Evolutionary conservation across 2,329 filamentous ascomycete species (phyloP).

Genomic region (Colletotrichum paranaense): DNA sequence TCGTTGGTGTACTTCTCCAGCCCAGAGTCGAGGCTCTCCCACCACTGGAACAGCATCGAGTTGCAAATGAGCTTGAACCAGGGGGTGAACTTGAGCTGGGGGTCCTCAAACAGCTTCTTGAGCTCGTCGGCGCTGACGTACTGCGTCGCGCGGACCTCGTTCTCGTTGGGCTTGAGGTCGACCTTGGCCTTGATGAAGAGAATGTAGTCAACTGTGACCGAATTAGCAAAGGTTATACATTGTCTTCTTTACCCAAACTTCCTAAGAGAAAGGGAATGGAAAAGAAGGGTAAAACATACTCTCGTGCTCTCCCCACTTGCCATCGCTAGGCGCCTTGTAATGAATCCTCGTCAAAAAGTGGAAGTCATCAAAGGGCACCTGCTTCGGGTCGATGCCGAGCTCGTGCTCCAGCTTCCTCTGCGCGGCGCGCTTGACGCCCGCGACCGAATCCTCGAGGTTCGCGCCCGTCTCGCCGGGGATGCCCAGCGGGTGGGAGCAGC

Average conservation of each 20-base stretch:
- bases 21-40: conserved; percentile 83
- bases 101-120: conserved; percentile 86
- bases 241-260: neutral
- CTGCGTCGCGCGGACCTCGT: conserved; percentile 87
- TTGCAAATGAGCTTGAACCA: conserved; percentile 99
- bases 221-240: conserved; percentile 31
- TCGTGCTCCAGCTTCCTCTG: conserved; percentile 95
- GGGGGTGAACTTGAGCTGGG: conserved; percentile 87
- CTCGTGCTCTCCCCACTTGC: conserved; percentile 99
- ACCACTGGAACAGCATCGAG: conserved; percentile 98
- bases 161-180: conserved; percentile 82
- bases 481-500: conserved; percentile 95
- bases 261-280: neutral
- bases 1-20: conserved; percentile 90
- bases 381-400: conserved; percentile 87
- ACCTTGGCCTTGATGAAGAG: conserved; percentile 97
- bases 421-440: conserved; percentile 90
- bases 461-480: conserved; percentile 92
- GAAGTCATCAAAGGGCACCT: conserved; percentile 93
- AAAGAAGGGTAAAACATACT: conserved; percentile 66
- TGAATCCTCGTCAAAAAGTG: conserved; percentile 96
- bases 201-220: conserved; percentile 87
- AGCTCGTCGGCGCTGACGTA: conserved; percentile 88
- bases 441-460: conserved; percentile 81
- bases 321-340: conserved; percentile 96